Base-by-base conservation (phyloP, 164 flowering plant genomes). In the Magnolia changhungtana region DNA sequence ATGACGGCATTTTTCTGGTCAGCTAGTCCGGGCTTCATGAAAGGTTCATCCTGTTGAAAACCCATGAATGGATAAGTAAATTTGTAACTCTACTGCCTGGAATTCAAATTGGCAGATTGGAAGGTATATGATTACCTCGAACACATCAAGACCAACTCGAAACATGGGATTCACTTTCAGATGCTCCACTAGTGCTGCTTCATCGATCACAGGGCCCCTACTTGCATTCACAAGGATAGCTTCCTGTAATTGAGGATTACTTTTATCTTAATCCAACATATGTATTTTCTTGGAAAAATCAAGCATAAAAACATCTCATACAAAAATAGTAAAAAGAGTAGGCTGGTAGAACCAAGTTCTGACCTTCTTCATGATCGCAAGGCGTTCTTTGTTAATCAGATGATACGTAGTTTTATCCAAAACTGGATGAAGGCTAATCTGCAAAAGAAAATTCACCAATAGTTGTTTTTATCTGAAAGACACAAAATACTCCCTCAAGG, bases 111-210 rank as follows among this genome's bases (percentile, higher is more conserved):
- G 6, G 21, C 20, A 51, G 75, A 55, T 18, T 18, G 16, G 10
- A 59, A 21, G 9, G 23, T 13, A 14, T 3, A 18, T 52, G 45
- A 24, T 74, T 81, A 92, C 98, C 98, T 96, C 99, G 77, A 90
- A 96, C 74, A 96, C 99, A 79, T 96, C 99, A 74, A 96, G 97
- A 75, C 98, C 99, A 82, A 93, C 98, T 67, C 99, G 94, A 78
- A 96, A 96, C 99, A 96, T 96, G 11, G 99, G 98, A 77, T 93
- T 96, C 70, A 76, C 85, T 83, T 83, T 91, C 82, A 96, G 80
- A 84, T 96, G 99, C 69, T 93, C 97, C 3, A 96, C 98, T 69
- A 96, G 86, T 72, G 99, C 99, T 59, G 77, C 97, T 84, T 96
- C 98, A 83, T 96, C 98, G 74, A 96, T 74, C 64, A 96, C 99